These are phyloP conservation scores for Chaetoscypha palmicola DNA, from an alignment of 2,329 filamentous ascomycete genomes.

Conservation along the genomic window DNA sequence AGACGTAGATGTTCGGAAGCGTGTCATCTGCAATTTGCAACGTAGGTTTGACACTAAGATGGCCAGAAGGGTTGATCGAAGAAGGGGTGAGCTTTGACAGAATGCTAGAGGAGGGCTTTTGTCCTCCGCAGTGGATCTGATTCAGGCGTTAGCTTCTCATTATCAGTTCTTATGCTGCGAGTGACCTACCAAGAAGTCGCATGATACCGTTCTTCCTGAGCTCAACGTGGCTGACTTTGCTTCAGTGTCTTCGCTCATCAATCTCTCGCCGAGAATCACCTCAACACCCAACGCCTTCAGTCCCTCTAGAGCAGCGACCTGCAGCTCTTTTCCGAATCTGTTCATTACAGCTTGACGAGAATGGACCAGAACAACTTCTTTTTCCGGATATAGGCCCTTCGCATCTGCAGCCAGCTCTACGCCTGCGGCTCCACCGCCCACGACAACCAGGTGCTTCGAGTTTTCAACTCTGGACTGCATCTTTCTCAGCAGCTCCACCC, in stretches of 20 bases:
- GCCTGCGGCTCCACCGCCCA: background rate
- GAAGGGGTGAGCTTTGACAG: background rate
- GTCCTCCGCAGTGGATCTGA: background rate
- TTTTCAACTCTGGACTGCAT: background rate
- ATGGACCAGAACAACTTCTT: background rate
- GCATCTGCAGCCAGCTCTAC: background rate
- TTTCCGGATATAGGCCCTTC: background rate
- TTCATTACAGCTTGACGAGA: background rate
- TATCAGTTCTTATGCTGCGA: background rate
- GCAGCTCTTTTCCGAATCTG: background rate
- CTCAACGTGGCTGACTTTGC: background rate
- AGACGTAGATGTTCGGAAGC: slow-evolving; percentile 1
- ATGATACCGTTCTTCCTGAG: background rate
- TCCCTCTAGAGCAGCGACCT: background rate
- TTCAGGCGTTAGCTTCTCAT: background rate
- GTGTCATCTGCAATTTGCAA: slow-evolving; percentile 4
- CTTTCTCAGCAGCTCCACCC: background rate
- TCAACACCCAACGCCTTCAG: background rate
- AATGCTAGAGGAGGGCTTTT: background rate
- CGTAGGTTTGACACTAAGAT: slow-evolving; percentile 1
- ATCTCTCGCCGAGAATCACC: background rate
- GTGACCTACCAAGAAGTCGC: background rate
- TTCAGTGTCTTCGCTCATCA: background rate
- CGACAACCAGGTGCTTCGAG: background rate
- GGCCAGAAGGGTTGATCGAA: background rate